These are phyloP conservation scores for Hemerocallis citrina DNA, from an alignment of 106 monocot species.

Conservation along the genomic window DNA sequence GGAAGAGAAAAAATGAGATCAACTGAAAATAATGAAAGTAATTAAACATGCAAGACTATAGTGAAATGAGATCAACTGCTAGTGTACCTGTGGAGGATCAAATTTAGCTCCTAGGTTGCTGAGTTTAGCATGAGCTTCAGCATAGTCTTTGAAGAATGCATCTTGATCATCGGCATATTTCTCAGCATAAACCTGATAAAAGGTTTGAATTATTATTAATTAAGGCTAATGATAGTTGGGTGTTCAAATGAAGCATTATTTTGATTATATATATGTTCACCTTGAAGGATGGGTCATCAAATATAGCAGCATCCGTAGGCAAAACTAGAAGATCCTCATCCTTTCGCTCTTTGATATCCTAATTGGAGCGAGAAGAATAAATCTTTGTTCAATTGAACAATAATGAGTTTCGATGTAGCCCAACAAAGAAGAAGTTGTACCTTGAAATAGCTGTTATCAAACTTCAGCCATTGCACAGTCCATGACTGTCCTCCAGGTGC, in stretches of 20 bases:
- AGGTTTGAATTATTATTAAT: too few species aligned
- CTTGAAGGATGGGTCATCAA: constrained; percentile 89
- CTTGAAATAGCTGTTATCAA: constrained; percentile 93
- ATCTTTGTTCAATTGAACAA: background rate
- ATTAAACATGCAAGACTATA: too few species aligned
- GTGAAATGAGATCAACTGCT: too few species aligned
- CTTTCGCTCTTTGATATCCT: constrained; percentile 79
- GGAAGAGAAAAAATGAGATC: constrained; percentile 1
- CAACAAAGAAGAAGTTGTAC: constrained; percentile 16
- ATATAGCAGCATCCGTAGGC: constrained; percentile 87
- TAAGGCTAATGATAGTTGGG: background rate
- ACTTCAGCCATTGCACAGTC: constrained; percentile 85
- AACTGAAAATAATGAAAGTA: background rate
- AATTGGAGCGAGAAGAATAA: background rate
- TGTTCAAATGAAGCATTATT: background rate
- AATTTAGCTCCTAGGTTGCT: constrained; percentile 71
- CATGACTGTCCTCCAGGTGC: constrained; percentile 93
- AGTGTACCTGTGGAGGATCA: constrained; percentile 61
- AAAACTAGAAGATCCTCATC: constrained; percentile 90
- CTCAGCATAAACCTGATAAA: constrained; percentile 60
- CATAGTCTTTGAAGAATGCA: constrained; percentile 73
- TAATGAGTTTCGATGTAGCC: background rate
- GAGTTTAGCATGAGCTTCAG: constrained; percentile 86
- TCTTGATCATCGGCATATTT: constrained; percentile 80
- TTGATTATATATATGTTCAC: constrained; percentile 25